Evolutionary conservation across 768 basidiomycete species (phyloP).

Genomic region (Hypsizygus marmoreus): DNA sequence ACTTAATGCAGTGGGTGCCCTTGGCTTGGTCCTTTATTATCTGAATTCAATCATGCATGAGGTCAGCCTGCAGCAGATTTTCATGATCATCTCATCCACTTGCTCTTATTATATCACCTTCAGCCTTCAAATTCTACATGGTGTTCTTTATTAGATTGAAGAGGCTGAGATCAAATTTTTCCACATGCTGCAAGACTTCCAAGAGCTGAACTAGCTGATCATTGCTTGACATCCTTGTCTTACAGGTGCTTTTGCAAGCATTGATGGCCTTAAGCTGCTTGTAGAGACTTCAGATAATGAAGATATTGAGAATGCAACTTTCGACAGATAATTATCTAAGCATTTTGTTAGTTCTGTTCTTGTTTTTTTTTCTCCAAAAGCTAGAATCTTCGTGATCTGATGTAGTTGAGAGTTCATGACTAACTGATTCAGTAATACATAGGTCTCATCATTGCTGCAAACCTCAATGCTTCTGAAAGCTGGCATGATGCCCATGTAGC

Average conservation of each 20-base stretch:
- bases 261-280: conserved; percentile 43
- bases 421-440: not conserved
- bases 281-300: conserved; percentile 36
- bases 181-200: conserved; percentile 27
- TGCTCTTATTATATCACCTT: conserved; percentile 37
- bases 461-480: conserved; percentile 30
- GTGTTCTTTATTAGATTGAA: conserved; percentile 25
- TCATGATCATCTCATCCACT: conserved; percentile 41
- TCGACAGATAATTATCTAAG: conserved; percentile 43
- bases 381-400: no score
- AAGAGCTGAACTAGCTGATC: conserved; percentile 26
- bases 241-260: conserved; percentile 38
- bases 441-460: conserved; percentile 19
- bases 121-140: conserved; percentile 30
- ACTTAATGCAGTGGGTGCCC: conserved; percentile 38
- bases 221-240: conserved; percentile 30
- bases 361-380: conserved; percentile 32
- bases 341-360: conserved; percentile 43
- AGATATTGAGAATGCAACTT: conserved; percentile 48
- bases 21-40: conserved; percentile 42
- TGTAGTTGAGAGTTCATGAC: no score
- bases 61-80: conserved; percentile 40
- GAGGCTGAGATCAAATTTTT: conserved; percentile 32
- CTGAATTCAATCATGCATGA: conserved; percentile 42
- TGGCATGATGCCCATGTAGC: conserved; percentile 42